Base-by-base conservation (phyloP, 441 rosid species). In the Brassica hybrid region DNA sequence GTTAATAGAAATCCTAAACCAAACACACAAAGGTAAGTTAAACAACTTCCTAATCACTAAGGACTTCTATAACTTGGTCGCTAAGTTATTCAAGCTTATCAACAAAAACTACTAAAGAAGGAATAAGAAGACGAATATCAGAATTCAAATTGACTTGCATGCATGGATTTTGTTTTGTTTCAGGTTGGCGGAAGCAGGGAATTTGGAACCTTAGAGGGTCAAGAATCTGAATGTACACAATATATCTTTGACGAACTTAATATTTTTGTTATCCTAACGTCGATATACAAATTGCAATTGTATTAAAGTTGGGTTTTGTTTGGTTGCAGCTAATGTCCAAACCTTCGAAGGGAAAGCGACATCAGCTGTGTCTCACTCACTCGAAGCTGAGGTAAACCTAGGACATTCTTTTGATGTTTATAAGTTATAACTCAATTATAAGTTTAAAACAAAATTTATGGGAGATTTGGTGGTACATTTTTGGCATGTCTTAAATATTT, bases 91-190 rank as follows among this genome's bases (percentile, higher is more conserved):
- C n/a, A n/a, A n/a, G n/a, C n/a, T n/a, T n/a, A n/a, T n/a, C n/a
- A n/a, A n/a, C n/a, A n/a, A 52, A n/a, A 12, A 45, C 23, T 16
- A 5, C 17, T 34, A 23, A 23, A 59, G 9, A n/a, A 6, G 5
- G 38, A 27, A 27, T 30, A 27, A 61, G 10, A 13, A 16, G 3
- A 17, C 17, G 38, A 61, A 34, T 6, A 4, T 21, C n/a, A 18
- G 6, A 69, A 11, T 2, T 19, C 13, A 27, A 25, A 61, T 61
- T 62, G 30, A 48, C 38, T 45, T 72, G 50, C 61, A 62, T 62
- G 76, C 34, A 72, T 62, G 69, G 14, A 72, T 27, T 48, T 48
- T 3, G 7, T 27, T 45, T 27, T 62, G 21, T 62, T 62, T 72
- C 50, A 72, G 76, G 61, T 1, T 48, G 32, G 2, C 2, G 68